Conservation (phyloP, 2,329 filamentous ascomycete species). For the Coniochaeta pulveracea region DNA sequence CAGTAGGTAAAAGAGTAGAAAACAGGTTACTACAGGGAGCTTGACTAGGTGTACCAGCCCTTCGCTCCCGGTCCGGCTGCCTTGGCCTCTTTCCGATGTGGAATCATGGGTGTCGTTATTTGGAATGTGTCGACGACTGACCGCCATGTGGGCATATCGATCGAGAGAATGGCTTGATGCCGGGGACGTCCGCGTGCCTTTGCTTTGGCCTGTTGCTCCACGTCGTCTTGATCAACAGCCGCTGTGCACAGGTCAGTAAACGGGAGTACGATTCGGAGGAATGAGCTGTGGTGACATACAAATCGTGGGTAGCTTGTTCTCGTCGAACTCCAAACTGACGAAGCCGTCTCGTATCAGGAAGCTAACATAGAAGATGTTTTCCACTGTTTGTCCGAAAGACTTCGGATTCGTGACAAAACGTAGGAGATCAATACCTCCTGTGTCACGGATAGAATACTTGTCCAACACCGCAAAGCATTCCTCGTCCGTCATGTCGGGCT, state of each 20-base stretch:
- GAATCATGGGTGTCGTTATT: constrained; percentile 72
- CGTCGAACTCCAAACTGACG: constrained; percentile 63
- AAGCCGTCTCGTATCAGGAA: constrained; percentile 85
- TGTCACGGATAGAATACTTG: constrained; percentile 51
- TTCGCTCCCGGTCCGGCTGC: constrained; percentile 38
- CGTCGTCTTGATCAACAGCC: constrained; percentile 32
- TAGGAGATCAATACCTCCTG: constrained; percentile 67
- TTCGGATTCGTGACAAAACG: constrained; percentile 81
- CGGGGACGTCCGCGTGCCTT: constrained; percentile 47
- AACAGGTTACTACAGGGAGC: too few species aligned
- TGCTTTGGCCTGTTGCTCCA: constrained; percentile 29
- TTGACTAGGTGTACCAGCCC: constrained; percentile 56
- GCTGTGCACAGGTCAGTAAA: neutral
- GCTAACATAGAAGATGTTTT: constrained; percentile 94
- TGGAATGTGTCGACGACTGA: constrained; percentile 65
- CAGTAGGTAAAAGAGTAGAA: too few species aligned
- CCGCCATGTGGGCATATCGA: constrained; percentile 78
- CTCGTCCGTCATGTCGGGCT: constrained; percentile 33
- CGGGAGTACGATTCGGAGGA: neutral
- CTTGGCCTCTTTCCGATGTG: constrained; percentile 57
- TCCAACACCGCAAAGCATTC: constrained; percentile 46
- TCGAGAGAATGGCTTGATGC: constrained; percentile 78
- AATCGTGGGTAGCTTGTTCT: constrained; percentile 64
- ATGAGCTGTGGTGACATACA: constrained; percentile 40
- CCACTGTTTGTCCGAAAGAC: constrained; percentile 89